Conservation (phyloP, 805 yeast species). For the Saccharomycopsis babjevae region DNA sequence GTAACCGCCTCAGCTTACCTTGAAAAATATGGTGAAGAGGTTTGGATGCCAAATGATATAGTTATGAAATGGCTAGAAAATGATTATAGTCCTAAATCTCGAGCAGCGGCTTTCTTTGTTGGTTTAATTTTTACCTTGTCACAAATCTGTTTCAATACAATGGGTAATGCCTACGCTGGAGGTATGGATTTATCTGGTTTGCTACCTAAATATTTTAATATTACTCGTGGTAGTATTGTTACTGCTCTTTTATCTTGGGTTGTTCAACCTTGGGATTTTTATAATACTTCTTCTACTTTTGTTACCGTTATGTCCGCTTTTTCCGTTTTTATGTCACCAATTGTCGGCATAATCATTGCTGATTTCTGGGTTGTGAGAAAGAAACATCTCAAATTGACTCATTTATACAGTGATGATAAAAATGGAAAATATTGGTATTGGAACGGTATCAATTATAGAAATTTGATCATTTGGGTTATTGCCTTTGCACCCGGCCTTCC, state of each 20-base stretch:
- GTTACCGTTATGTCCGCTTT: constrained; percentile 28
- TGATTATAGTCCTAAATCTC: constrained; percentile 25
- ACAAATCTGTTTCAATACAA: constrained; percentile 26
- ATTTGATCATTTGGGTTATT: constrained; percentile 29
- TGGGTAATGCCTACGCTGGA: constrained; percentile 29
- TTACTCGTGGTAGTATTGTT: constrained; percentile 37
- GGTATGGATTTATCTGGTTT: constrained; percentile 32
- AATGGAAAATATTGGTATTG: constrained; percentile 30
- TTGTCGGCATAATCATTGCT: constrained; percentile 29
- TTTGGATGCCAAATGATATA: constrained; percentile 31
- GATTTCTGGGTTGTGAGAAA: constrained; percentile 32
- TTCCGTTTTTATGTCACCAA: constrained; percentile 32
- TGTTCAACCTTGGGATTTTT: constrained; percentile 33
- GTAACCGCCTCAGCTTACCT: constrained; percentile 31
- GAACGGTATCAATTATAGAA: constrained; percentile 36
- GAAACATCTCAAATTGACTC: constrained; percentile 30
- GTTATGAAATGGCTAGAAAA: constrained; percentile 24
- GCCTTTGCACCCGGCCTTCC: constrained; percentile 42
- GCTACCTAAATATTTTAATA: constrained; percentile 32
- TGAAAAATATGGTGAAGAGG: constrained; percentile 25
- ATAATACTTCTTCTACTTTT: constrained; percentile 28
- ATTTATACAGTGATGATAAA: constrained; percentile 28
- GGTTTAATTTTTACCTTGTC: constrained; percentile 26
- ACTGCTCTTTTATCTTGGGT: constrained; percentile 29
- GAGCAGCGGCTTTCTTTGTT: constrained; percentile 30